Evolutionary conservation across 495 filamentous ascomycete genomes (phyloP).

Genomic region (Aspergillus funiculosus): DNA sequence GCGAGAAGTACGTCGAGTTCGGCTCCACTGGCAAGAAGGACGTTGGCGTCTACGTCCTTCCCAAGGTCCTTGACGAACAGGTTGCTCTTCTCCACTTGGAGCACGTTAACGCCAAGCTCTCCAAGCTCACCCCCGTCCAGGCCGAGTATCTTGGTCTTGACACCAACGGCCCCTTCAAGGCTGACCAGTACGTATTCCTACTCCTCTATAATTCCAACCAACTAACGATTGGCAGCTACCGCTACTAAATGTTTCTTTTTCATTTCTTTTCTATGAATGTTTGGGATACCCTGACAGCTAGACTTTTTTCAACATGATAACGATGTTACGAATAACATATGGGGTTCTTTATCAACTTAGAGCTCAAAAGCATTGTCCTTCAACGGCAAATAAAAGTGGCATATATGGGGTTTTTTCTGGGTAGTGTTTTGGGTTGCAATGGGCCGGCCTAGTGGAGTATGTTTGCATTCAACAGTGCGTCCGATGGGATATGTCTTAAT

Average conservation of each 20-base stretch:
- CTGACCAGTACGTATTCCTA: conserved; percentile 45
- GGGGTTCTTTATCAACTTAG: conserved; percentile 43
- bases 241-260: conserved; percentile 41
- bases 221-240: conserved; percentile 36
- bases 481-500: conserved; percentile 30
- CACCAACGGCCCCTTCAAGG: conserved; percentile 88
- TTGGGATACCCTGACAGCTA: conserved; percentile 39
- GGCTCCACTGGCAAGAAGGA: conserved; percentile 84
- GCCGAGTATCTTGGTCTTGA: conserved; percentile 88
- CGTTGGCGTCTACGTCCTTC: conserved; percentile 91
- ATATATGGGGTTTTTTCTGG: conserved; percentile 35
- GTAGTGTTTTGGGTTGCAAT: conserved; percentile 31
- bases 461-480: conserved; percentile 48
- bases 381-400: conserved; percentile 56
- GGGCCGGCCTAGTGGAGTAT: conserved; percentile 38
- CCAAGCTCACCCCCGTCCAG: conserved; percentile 75
- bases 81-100: conserved; percentile 88
- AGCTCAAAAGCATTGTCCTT: conserved; percentile 56
- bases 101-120: conserved; percentile 93
- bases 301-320: conserved; percentile 60
- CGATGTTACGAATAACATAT: conserved; percentile 54
- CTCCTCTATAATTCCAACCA: background rate
- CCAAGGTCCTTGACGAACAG: conserved; percentile 98
- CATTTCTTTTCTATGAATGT: conserved; percentile 28
- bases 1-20: conserved; percentile 92